phyloP scores from a whole-genome alignment of 1,139 yeast genomes.

The Hansenula sp. region DNA sequence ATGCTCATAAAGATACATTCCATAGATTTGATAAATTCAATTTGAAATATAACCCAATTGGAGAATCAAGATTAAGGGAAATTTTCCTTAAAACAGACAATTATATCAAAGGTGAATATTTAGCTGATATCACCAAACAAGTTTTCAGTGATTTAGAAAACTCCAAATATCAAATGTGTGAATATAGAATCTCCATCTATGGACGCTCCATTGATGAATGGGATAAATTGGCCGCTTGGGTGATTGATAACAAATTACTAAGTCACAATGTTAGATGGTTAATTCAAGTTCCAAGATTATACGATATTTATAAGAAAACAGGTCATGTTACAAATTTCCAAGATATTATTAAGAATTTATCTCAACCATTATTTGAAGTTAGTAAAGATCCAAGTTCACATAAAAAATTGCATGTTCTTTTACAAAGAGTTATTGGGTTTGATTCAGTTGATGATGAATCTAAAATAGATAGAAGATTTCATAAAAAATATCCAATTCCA shows the following conservation, averaged over 20 bases:
- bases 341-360: constrained; percentile 73
- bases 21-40: constrained; percentile 98
- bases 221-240: constrained; percentile 95
- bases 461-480: constrained; percentile 78
- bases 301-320: constrained; percentile 80
- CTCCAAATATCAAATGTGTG: constrained; percentile 95
- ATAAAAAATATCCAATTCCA: constrained; percentile 80
- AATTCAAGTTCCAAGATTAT: constrained; percentile 90
- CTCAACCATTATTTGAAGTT: constrained; percentile 90
- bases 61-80: constrained; percentile 94
- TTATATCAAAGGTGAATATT: constrained; percentile 79
- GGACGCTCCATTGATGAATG: constrained; percentile 90
- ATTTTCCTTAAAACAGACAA: constrained; percentile 95
- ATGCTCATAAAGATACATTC: constrained; percentile 96
- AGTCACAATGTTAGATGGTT: constrained; percentile 97
- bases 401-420: constrained; percentile 83
- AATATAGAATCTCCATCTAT: constrained; percentile 89
- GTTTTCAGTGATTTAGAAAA: constrained; percentile 92
- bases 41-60: constrained; percentile 95
- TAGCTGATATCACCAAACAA: constrained; percentile 91
- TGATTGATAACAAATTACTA: constrained; percentile 84
- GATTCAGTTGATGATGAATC: constrained; percentile 99
- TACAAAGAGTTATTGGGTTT: constrained; percentile 94
- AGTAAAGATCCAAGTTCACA: constrained; percentile 78
- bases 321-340: constrained; percentile 69